Percentiles rank a stretch among this genome's conserved stretches.
Conservation (phyloP, 2,329 filamentous ascomycete species). For the Blastomyces parvus region DNA sequence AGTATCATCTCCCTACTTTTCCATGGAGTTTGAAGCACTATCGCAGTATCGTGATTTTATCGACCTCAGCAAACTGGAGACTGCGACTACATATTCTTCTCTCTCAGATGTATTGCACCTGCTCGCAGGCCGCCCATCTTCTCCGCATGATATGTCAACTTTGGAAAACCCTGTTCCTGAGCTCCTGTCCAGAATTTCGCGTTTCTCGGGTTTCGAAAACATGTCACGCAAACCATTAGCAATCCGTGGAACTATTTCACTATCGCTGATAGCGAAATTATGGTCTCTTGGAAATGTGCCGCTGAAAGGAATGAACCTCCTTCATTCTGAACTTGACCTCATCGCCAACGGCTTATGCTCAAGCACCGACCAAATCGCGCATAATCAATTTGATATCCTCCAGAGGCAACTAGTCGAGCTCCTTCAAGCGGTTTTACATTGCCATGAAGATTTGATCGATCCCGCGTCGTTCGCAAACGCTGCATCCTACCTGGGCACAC, state of each 20-base stretch:
- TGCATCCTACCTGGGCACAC: conserved; percentile 17
- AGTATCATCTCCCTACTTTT: conserved; percentile 35
- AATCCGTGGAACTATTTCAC: conserved; percentile 41
- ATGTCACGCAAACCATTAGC: conserved; percentile 31
- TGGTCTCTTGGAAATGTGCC: conserved; percentile 44
- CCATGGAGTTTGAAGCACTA: conserved; percentile 38
- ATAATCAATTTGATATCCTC: conserved; percentile 44
- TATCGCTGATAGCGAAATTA: conserved; percentile 49
- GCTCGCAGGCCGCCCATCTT: conserved; percentile 31
- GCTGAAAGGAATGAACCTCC: conserved; percentile 51
- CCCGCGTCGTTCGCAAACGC: conserved; percentile 21
- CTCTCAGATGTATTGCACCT: conserved; percentile 28
- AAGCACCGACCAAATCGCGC: conserved; percentile 42
- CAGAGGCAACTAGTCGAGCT: conserved; percentile 39
- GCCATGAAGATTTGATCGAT: conserved; percentile 30
- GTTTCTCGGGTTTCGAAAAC: conserved; percentile 28
- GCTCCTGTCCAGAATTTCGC: conserved; percentile 28
- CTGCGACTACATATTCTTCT: conserved; percentile 12
- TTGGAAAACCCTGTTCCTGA: conserved; percentile 27
- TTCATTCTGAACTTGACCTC: conserved; percentile 56
- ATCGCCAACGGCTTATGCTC: conserved; percentile 48
- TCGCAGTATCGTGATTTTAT: conserved; percentile 38
- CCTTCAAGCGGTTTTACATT: conserved; percentile 25
- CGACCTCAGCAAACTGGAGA: conserved; percentile 12
- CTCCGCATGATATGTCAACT: conserved; percentile 26